Evolutionary conservation across 2,329 filamentous ascomycete species (phyloP), one percentile per base, ranked within the genome.

Genomic region (Tolypocladium ovalisporum): DNA sequence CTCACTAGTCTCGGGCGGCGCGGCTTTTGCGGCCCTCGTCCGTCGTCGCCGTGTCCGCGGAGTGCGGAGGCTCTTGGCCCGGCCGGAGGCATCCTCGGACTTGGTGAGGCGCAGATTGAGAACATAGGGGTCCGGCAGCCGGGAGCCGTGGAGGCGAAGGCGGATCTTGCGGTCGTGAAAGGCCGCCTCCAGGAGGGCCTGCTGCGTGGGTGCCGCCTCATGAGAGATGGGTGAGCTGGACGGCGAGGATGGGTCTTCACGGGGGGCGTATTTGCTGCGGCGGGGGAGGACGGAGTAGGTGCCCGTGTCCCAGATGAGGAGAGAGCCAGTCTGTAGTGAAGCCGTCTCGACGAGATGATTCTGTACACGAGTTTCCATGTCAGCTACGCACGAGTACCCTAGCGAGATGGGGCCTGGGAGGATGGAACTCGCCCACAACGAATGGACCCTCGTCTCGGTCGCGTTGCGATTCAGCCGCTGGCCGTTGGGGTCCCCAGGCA

Each of bases 231-330:
- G 57, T 3, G 62, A 64, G 35, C 62, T 63, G 27, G 58, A 62
- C n/a, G 66, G 69, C 34, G 70, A 70, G 12, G 66, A 65, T 1
- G 71, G 71, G 37, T 68, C 67, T 1, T 60, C 60, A 2, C 58
- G 58, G 3, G 71, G 66, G 0, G 65, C 65, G 53, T 70, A 64
- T 54, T 76, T 71, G 54, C 62, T 68, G 37, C 59, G 64, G n/a
- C 65, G 72, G 9, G 79, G 75, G 15, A 86, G 70, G 13, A 85
- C 66, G 49, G 76, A 73, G 62, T 84, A 86, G 36, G 78, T 79
- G 2, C 82, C 83, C 1, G 79, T 83, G 62, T 85, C 83, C 83
- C 83, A 86, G 44, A 86, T 79, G 12, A 86, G 71, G 58, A 86
- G 73, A 10, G 80, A 83, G 2, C 82, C 83, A 4, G 81, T 83